Evolutionary conservation across 1,284 basidiomycete genomes (phyloP).

Genomic region (Chalciporus sp.): DNA sequence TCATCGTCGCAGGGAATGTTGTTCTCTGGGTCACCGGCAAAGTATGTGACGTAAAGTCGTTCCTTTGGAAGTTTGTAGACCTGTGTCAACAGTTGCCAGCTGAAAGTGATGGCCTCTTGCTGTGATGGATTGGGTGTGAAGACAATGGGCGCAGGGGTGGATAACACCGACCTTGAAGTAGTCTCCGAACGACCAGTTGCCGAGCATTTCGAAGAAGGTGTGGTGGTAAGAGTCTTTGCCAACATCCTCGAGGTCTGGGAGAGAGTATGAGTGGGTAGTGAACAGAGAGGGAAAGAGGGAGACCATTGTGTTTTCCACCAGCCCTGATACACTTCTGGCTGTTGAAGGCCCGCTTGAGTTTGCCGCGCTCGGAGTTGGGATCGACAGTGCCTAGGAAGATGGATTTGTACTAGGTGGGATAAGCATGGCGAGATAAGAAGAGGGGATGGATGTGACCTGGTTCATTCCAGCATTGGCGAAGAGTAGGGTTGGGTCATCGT

Average conservation of each 20-base stretch:
- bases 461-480: constrained; percentile 99
- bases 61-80: constrained; percentile 90
- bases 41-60: constrained; percentile 96
- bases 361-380: constrained; percentile 86
- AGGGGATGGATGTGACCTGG: constrained; percentile 51
- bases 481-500: constrained; percentile 95
- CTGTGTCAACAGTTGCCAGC: constrained; percentile 92
- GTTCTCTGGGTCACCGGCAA: constrained; percentile 88
- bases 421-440: constrained; percentile 7
- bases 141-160: not conserved
- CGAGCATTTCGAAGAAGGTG: constrained; percentile 99
- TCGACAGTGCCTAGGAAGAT: constrained; percentile 97
- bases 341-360: constrained; percentile 92
- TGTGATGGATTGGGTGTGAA: constrained; percentile 35
- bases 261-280: constrained; percentile 11
- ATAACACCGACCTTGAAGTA: constrained; percentile 85
- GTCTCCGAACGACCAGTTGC: constrained; percentile 99
- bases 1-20: constrained; percentile 91
- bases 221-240: constrained; percentile 97
- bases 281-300: not conserved
- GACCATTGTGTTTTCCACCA: constrained; percentile 97
- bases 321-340: constrained; percentile 98
- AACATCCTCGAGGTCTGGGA: constrained; percentile 92
- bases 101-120: constrained; percentile 91
- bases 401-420: constrained; percentile 77